A percentile compares a stretch with the other conserved stretches of the same genome.
These are phyloP conservation scores for Blastobotrys capitulatus DNA, from an alignment of 1,139 yeast genomes.

Conservation along the genomic window DNA sequence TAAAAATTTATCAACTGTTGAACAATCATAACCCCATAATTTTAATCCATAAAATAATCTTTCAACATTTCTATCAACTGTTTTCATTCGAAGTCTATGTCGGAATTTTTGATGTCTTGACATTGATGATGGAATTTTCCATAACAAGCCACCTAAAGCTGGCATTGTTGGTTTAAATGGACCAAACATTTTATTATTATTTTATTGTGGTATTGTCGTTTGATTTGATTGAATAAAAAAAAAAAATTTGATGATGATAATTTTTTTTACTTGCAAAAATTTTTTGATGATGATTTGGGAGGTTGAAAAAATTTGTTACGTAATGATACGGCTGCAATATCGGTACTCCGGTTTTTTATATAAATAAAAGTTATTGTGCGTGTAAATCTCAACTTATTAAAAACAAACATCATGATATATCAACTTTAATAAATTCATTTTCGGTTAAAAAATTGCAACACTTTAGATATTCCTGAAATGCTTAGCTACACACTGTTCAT, in stretches of 20 bases:
- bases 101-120: constrained; percentile 77
- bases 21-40: constrained; percentile 44
- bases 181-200: constrained; percentile 62
- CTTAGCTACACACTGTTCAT: no score
- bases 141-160: constrained; percentile 74
- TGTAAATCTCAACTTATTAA: no score
- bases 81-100: constrained; percentile 73
- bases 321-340: no score
- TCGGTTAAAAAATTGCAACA: no score
- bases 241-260: neutral
- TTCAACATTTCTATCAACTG: constrained; percentile 75
- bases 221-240: neutral
- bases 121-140: constrained; percentile 74
- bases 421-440: no score
- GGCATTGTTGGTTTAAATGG: constrained; percentile 65
- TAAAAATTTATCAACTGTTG: constrained; percentile 49
- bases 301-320: no score
- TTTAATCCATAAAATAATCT: constrained; percentile 60
- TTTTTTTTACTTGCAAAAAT: no score
- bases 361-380: no score
- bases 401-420: no score
- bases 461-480: no score
- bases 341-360: no score
- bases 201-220: neutral
- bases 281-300: no score